Evolutionary conservation across 2,329 filamentous ascomycete species (phyloP).

Genomic region (Calonectria pseudoreteaudii): DNA sequence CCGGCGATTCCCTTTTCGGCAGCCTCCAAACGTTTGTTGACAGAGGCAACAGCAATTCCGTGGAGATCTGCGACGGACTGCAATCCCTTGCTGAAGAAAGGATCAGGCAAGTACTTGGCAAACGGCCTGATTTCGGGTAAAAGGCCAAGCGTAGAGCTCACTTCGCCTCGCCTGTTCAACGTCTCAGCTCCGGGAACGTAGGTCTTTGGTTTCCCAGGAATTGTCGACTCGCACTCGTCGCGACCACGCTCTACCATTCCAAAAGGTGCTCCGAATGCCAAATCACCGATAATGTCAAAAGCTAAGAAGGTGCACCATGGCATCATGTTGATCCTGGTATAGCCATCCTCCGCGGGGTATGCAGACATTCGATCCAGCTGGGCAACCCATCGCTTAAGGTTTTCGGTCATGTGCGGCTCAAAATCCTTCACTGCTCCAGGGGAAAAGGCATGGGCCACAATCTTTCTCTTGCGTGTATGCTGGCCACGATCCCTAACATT

Average conservation of each 20-base stretch:
- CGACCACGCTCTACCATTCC: conserved; percentile 27
- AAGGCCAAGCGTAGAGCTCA: conserved; percentile 26
- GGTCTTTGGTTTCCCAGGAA: conserved; percentile 16
- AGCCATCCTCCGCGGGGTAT: conserved; percentile 7
- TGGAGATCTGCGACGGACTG: conserved; percentile 26
- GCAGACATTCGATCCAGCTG: conserved; percentile 23
- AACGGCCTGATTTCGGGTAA: conserved; percentile 19
- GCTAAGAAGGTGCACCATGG: conserved; percentile 30
- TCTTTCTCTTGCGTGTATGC: conserved; percentile 25
- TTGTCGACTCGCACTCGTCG: conserved; percentile 24
- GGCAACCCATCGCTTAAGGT: conserved; percentile 17
- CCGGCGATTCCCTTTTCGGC: conserved; percentile 1
- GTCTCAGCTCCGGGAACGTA: conserved; percentile 27
- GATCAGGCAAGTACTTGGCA: conserved; percentile 27
- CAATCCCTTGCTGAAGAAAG: conserved; percentile 27
- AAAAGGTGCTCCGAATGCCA: conserved; percentile 30
- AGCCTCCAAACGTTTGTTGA: conserved; percentile 8
- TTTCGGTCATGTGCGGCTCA: conserved; percentile 22
- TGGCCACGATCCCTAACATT: conserved; percentile 22
- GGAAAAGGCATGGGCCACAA: conserved; percentile 24
- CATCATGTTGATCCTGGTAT: conserved; percentile 24
- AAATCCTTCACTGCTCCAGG: conserved; percentile 19
- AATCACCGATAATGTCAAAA: conserved; percentile 30
- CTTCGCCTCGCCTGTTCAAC: conserved; percentile 27
- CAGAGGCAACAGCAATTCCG: conserved; percentile 23